These are phyloP conservation scores for Bacidia rubella DNA, from an alignment of 495 filamentous ascomycete genomes.

Conservation along the genomic window DNA sequence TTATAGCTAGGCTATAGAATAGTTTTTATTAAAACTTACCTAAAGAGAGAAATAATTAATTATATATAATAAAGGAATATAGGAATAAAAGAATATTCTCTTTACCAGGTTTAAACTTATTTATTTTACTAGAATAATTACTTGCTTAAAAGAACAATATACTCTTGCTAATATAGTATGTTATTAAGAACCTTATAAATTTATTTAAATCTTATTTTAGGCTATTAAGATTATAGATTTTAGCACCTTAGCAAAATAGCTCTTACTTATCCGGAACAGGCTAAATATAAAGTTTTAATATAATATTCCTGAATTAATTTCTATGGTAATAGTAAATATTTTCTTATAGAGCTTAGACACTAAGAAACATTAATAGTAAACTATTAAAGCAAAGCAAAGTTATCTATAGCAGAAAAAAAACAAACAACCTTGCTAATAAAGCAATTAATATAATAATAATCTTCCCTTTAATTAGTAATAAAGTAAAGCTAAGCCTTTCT, in stretches of 20 bases:
- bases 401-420: background rate
- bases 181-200: background rate
- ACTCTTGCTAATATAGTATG: background rate
- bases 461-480: background rate
- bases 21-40: background rate
- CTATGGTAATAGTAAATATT: background rate
- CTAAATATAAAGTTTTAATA: background rate
- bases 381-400: background rate
- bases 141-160: background rate
- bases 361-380: background rate
- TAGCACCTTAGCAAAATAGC: constrained; percentile 3
- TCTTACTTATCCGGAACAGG: background rate
- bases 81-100: background rate
- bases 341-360: background rate
- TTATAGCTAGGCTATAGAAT: background rate
- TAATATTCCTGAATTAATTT: background rate
- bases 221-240: background rate
- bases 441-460: background rate
- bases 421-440: background rate
- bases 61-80: background rate
- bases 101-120: background rate
- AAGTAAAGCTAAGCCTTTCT: background rate
- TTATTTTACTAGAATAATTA: background rate
- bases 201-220: background rate
- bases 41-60: background rate